Percentiles rank a stretch among this genome's conserved stretches.
These are phyloP conservation scores for Durotheca rogersii DNA, from an alignment of 495 filamentous ascomycete species.

Conservation along the genomic window DNA sequence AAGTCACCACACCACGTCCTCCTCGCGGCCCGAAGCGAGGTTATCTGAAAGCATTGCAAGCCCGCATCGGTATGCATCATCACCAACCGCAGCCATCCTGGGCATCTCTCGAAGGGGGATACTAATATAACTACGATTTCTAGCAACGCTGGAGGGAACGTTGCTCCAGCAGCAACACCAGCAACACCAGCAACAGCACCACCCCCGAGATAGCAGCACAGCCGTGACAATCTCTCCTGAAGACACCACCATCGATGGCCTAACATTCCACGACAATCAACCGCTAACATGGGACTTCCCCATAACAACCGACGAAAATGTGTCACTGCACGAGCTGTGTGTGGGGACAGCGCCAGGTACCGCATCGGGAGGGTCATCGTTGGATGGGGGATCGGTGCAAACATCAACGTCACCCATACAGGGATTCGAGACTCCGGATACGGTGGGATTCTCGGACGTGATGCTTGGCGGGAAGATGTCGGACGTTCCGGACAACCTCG, in stretches of 20 bases:
- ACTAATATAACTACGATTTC: slow-evolving; percentile 1
- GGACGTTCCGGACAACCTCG: slow-evolving; percentile 18
- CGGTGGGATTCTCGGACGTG: slow-evolving; percentile 12
- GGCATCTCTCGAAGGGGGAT: neutral
- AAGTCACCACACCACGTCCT: slow-evolving; percentile 26
- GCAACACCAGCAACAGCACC: slow-evolving; percentile 17
- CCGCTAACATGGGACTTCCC: slow-evolving; percentile 27
- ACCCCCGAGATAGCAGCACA: slow-evolving; percentile 1
- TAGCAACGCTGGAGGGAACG: slow-evolving; percentile 27
- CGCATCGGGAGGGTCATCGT: slow-evolving; percentile 16
- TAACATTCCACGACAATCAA: slow-evolving; percentile 16
- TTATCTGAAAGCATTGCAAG: slow-evolving; percentile 29
- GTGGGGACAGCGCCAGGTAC: slow-evolving; percentile 15
- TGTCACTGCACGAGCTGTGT: slow-evolving; percentile 17
- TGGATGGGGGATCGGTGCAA: slow-evolving; percentile 26
- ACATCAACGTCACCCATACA: slow-evolving; percentile 28
- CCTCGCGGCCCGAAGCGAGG: slow-evolving; percentile 28
- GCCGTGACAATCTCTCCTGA: slow-evolving; percentile 12
- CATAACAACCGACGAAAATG: slow-evolving; percentile 15
- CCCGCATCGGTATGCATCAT: slow-evolving; percentile 24
- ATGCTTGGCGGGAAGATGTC: slow-evolving; percentile 15
- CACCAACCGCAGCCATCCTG: neutral
- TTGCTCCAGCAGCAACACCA: slow-evolving; percentile 26
- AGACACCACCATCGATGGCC: slow-evolving; percentile 14
- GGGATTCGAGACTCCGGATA: slow-evolving; percentile 24